These are phyloP conservation scores for Xeromyces bisporus DNA, from an alignment of 495 filamentous ascomycete genomes.

Conservation along the genomic window DNA sequence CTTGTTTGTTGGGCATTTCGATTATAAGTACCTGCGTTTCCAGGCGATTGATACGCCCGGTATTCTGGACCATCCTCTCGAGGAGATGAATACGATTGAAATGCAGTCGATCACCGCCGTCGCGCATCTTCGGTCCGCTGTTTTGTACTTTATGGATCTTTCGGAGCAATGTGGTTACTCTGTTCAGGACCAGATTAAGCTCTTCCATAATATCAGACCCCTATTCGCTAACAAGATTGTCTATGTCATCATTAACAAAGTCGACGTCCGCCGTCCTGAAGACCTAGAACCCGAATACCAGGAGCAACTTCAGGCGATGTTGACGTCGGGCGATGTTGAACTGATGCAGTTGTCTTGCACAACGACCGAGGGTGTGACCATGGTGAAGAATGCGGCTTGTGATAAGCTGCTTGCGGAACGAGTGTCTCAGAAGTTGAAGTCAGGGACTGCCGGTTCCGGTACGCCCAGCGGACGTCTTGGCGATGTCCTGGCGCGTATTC, in stretches of 20 bases:
- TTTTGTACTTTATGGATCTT: constrained; percentile 96
- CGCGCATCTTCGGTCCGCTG: constrained; percentile 83
- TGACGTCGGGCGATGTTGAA: constrained; percentile 78
- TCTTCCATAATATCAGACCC: constrained; percentile 91
- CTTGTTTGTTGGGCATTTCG: constrained; percentile 93
- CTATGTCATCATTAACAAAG: constrained; percentile 95
- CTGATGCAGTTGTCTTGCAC: constrained; percentile 84
- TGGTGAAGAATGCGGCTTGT: constrained; percentile 87
- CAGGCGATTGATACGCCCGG: constrained; percentile 82
- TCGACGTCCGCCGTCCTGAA: constrained; percentile 74
- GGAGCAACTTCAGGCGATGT: constrained; percentile 56
- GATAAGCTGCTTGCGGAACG: constrained; percentile 83
- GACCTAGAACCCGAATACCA: constrained; percentile 72
- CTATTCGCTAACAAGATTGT: constrained; percentile 95
- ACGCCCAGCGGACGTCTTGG: constrained; percentile 60
- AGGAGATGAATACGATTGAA: constrained; percentile 99
- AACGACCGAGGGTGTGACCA: constrained; percentile 82
- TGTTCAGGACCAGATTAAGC: constrained; percentile 72
- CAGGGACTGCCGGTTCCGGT: constrained; percentile 58
- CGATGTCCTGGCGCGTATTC: constrained; percentile 82
- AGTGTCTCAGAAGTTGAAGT: constrained; percentile 88
- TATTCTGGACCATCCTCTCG: constrained; percentile 91
- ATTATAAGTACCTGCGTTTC: constrained; percentile 95
- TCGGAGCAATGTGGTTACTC: constrained; percentile 97
- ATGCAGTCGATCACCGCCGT: constrained; percentile 98